These are phyloP conservation scores for Mucor mucedo DNA, from an alignment of 371 early-diverging fungal genomes.

Conservation along the genomic window DNA sequence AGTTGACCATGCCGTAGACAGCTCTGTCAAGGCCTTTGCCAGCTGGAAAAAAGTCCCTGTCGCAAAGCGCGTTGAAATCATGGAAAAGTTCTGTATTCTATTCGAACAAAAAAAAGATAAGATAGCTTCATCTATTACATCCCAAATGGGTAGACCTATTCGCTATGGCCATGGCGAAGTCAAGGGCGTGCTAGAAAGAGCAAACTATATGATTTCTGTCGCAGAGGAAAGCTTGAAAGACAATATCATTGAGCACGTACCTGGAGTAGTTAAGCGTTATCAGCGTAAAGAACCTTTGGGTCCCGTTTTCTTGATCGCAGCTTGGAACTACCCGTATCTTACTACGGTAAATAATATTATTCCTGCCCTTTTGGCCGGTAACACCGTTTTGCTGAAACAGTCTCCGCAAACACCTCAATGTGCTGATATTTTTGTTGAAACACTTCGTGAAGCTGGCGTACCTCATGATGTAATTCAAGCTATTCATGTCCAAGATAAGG, in stretches of 20 bases:
- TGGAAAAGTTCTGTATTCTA: conserved; percentile 59
- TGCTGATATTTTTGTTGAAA: conserved; percentile 72
- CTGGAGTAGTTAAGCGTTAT: conserved; percentile 59
- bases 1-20: conserved; percentile 50
- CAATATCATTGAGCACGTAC: conserved; percentile 47
- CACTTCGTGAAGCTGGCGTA: conserved; percentile 73
- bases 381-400: conserved; percentile 82
- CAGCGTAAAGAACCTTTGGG: conserved; percentile 77
- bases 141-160: conserved; percentile 81
- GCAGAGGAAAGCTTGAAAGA: conserved; percentile 70
- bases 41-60: conserved; percentile 62
- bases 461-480: conserved; percentile 75
- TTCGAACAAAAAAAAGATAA: conserved; percentile 67
- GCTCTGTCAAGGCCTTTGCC: conserved; percentile 51
- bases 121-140: conserved; percentile 65
- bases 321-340: conserved; percentile 78
- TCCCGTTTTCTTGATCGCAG: conserved; percentile 63
- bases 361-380: conserved; percentile 82
- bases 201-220: conserved; percentile 75
- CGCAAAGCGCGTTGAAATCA: conserved; percentile 58
- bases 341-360: conserved; percentile 74
- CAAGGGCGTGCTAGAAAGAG: conserved; percentile 73
- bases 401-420: conserved; percentile 84
- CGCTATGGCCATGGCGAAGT: conserved; percentile 77
- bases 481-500: conserved; percentile 62